Conservation (phyloP, 306 rosid species). For the Oemleria cerasiformis region DNA sequence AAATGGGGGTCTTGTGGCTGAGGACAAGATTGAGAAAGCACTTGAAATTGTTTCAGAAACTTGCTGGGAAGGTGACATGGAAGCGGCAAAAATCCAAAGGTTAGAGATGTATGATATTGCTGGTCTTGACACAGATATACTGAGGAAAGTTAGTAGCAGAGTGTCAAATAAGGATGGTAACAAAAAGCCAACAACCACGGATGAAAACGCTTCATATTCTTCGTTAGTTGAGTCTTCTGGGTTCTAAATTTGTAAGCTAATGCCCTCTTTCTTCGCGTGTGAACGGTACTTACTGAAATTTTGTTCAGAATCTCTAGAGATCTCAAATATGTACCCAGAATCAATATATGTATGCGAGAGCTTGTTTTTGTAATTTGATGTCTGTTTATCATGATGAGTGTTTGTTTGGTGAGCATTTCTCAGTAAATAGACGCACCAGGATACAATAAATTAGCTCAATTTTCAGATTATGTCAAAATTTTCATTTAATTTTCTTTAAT, state of each 20-base stretch:
- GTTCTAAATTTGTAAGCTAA: conserved; percentile 32
- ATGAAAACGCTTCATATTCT: conserved; percentile 87
- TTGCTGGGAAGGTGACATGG: conserved; percentile 86
- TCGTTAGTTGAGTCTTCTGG: conserved; percentile 86
- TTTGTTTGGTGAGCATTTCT: too few relatives aligned
- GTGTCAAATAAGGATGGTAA: conserved; percentile 29
- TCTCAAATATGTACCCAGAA: too few relatives aligned
- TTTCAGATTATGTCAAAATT: too few relatives aligned
- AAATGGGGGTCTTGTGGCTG: conserved; percentile 68
- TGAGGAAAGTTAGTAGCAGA: conserved; percentile 31
- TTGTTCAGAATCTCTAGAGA: too few relatives aligned
- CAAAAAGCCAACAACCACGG: conserved; percentile 40
- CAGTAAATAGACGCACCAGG: too few relatives aligned
- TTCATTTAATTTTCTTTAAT: too few relatives aligned
- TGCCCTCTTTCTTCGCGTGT: background rate
- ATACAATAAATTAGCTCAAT: too few relatives aligned
- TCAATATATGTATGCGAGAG: too few relatives aligned
- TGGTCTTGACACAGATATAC: conserved; percentile 50
- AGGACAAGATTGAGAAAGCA: conserved; percentile 57
- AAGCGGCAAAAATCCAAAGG: conserved; percentile 48
- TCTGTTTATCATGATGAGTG: too few relatives aligned
- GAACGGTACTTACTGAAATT: too few relatives aligned
- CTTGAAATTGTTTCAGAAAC: conserved; percentile 82
- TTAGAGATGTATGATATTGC: conserved; percentile 49
- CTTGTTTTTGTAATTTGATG: too few relatives aligned